These are phyloP conservation scores for Sindora glabra DNA, from an alignment of 306 rosid genomes.

Conservation along the genomic window DNA sequence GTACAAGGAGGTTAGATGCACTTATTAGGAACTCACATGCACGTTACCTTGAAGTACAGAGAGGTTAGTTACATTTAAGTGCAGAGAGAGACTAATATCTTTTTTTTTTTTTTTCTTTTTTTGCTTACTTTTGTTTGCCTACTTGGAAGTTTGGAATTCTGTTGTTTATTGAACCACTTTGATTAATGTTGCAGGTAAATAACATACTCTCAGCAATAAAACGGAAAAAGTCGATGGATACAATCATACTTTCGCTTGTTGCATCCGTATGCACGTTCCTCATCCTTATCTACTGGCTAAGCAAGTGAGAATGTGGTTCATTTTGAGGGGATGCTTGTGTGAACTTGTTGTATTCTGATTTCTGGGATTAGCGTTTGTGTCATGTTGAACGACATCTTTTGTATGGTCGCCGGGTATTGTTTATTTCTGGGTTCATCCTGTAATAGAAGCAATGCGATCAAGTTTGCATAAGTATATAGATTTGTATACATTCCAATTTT, in stretches of 20 bases:
- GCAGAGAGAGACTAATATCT: too few species aligned
- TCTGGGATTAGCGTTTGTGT: too few species aligned
- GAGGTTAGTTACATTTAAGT: too few species aligned
- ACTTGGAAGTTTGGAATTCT: neutral
- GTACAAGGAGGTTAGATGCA: too few species aligned
- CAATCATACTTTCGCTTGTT: constrained; percentile 75
- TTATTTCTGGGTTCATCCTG: constrained; percentile 19
- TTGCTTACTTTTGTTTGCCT: neutral
- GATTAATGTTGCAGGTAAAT: constrained; percentile 64
- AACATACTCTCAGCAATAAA: constrained; percentile 63
- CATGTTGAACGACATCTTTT: constrained; percentile 1
- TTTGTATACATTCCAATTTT: neutral
- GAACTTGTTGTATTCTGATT: constrained; percentile 20
- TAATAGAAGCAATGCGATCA: constrained; percentile 18
- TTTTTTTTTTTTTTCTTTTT: too few species aligned
- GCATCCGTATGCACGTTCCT: constrained; percentile 91
- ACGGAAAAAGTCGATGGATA: constrained; percentile 91
- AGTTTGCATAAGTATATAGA: neutral
- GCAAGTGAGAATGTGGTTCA: constrained; percentile 46
- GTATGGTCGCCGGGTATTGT: constrained; percentile 19
- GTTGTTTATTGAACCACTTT: constrained; percentile 15
- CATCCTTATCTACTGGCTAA: constrained; percentile 79
- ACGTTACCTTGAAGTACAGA: too few species aligned
- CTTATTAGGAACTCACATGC: too few species aligned
- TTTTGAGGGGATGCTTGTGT: constrained; percentile 12